A percentile compares a stretch with the other conserved stretches of the same genome.
phyloP scores from a whole-genome alignment of 2,329 filamentous ascomycete genomes.

The Trichophyton mentagrophytes region DNA sequence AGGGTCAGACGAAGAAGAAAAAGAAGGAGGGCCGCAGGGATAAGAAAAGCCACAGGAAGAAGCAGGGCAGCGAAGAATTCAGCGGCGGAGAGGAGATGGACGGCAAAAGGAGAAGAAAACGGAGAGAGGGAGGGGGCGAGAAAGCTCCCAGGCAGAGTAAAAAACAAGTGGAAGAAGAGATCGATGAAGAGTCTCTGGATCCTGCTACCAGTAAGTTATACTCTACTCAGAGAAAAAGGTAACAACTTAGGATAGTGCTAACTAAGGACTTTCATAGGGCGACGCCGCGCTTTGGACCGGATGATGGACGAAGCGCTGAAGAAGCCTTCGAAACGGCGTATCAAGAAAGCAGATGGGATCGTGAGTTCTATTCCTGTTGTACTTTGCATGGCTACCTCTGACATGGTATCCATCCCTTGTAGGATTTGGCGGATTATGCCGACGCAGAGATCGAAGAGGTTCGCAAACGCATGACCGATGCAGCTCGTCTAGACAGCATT shows the following conservation, averaged over 20 bases:
- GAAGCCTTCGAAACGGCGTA: constrained; percentile 57
- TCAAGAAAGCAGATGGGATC: constrained; percentile 74
- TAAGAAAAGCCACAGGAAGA: constrained; percentile 56
- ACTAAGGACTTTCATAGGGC: constrained; percentile 32
- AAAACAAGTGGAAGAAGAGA: constrained; percentile 44
- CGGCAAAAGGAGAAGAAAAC: constrained; percentile 41
- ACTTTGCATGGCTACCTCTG: constrained; percentile 12
- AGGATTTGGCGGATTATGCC: constrained; percentile 82
- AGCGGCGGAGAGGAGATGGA: constrained; percentile 41
- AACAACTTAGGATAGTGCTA: neutral
- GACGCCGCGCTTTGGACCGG: constrained; percentile 69
- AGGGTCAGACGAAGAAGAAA: constrained; percentile 54
- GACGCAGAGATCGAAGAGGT: constrained; percentile 82
- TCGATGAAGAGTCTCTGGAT: constrained; percentile 65
- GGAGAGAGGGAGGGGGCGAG: constrained; percentile 22
- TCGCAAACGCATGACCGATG: constrained; percentile 78
- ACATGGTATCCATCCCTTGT: constrained; percentile 15
- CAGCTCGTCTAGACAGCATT: constrained; percentile 73
- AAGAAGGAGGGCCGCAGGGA: constrained; percentile 44
- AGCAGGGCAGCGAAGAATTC: constrained; percentile 46
- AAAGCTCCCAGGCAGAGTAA: constrained; percentile 38
- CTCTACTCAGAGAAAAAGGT: neutral
- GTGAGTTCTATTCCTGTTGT: constrained; percentile 38
- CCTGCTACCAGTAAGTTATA: constrained; percentile 63
- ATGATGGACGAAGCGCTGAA: constrained; percentile 83